Evolutionary conservation across 169 alveolate genomes (phyloP).

Genomic region (Plasmodium coatneyi): DNA sequence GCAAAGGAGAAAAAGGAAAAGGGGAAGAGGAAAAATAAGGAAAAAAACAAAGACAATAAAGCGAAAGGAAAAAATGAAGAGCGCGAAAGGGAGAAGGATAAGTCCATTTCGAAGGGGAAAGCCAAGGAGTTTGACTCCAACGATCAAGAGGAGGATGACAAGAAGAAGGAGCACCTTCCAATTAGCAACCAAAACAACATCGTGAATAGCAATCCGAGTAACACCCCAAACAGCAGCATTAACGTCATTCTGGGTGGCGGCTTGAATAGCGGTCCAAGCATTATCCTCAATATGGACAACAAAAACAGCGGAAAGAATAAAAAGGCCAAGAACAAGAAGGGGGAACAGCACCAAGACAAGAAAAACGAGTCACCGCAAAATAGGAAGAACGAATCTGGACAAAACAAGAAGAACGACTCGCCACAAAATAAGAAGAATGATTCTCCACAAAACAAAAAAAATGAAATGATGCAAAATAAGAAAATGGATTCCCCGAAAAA

Average conservation of each 20-base stretch:
- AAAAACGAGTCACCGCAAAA: not conserved
- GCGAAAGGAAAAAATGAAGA: constrained; percentile 2
- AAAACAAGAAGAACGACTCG: not conserved
- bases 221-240: not conserved
- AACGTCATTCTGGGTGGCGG: not conserved
- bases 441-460: not conserved
- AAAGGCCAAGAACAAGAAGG: constrained; percentile 19
- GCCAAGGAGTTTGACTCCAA: not conserved
- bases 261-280: not conserved
- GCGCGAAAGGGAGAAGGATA: constrained; percentile 11
- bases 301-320: not conserved
- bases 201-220: not conserved
- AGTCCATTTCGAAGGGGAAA: not conserved
- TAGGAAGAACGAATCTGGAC: not conserved
- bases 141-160: not conserved
- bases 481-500: not conserved
- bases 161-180: not conserved
- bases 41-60: constrained; percentile 22
- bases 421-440: not conserved
- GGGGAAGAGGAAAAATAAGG: constrained; percentile 24
- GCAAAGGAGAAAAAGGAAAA: constrained; percentile 8
- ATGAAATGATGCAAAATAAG: not conserved
- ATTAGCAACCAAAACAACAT: not conserved
- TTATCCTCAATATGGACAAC: not conserved
- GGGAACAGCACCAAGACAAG: not conserved